These are phyloP conservation scores for Aureobasidium sp. DNA, from an alignment of 2,329 filamentous ascomycete genomes.

Conservation along the genomic window DNA sequence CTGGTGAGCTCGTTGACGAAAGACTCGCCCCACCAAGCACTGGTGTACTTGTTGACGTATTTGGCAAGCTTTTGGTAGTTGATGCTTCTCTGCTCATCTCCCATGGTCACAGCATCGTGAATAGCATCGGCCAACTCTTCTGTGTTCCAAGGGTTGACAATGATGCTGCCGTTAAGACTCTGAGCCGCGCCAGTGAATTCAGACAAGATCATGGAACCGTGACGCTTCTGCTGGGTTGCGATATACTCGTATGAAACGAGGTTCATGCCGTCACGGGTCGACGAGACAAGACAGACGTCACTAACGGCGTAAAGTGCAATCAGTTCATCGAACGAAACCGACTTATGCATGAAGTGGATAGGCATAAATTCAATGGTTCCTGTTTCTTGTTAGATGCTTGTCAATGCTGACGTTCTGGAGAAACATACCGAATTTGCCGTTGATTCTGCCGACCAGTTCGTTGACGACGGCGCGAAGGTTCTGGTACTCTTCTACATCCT, in stretches of 20 bases:
- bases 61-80: constrained; percentile 90
- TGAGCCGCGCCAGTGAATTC: constrained; percentile 96
- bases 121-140: constrained; percentile 90
- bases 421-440: constrained; percentile 72
- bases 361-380: constrained; percentile 97
- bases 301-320: constrained; percentile 88
- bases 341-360: constrained; percentile 97
- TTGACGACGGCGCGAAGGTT: constrained; percentile 93
- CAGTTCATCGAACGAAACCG: constrained; percentile 87
- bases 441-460: constrained; percentile 92
- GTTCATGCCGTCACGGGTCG: constrained; percentile 98
- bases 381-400: constrained; percentile 24
- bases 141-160: constrained; percentile 98
- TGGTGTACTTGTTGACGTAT: constrained; percentile 97
- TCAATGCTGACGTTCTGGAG: neutral
- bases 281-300: constrained; percentile 86
- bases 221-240: constrained; percentile 79
- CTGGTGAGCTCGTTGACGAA: constrained; percentile 76
- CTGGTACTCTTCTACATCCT: constrained; percentile 97
- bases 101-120: constrained; percentile 95
- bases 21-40: constrained; percentile 91
- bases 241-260: constrained; percentile 98
- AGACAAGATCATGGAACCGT: constrained; percentile 90
- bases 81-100: constrained; percentile 72
- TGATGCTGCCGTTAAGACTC: constrained; percentile 83